phyloP scores from a whole-genome alignment of 768 basidiomycete genomes.

The Mycena filopes region DNA sequence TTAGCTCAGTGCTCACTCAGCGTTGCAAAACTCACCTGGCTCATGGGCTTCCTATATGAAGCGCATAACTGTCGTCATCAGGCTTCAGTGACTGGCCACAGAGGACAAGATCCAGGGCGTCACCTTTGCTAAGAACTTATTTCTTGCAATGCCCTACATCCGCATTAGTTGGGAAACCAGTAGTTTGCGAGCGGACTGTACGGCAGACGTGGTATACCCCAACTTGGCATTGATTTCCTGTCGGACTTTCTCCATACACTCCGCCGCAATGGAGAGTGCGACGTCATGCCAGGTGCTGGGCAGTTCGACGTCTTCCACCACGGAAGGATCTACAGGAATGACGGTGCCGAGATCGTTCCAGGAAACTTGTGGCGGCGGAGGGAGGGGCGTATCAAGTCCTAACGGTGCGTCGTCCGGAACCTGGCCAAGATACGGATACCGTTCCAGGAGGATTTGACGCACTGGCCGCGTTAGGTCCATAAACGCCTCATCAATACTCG shows the following conservation, averaged over 20 bases:
- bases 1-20: not conserved
- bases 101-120: slow-evolving; percentile 16
- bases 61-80: slow-evolving; percentile 83
- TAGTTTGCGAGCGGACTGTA: slow-evolving; percentile 48
- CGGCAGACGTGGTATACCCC: slow-evolving; percentile 95
- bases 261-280: slow-evolving; percentile 88
- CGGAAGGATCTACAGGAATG: slow-evolving; percentile 61
- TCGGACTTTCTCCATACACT: slow-evolving; percentile 82
- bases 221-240: slow-evolving; percentile 73
- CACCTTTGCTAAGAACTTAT: slow-evolving; percentile 96
- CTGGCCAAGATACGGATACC: slow-evolving; percentile 80
- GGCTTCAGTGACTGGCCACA: slow-evolving; percentile 14
- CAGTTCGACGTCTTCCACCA: slow-evolving; percentile 40
- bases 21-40: slow-evolving; percentile 65
- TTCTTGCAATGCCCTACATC: slow-evolving; percentile 84
- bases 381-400: slow-evolving; percentile 82
- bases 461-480: slow-evolving; percentile 89
- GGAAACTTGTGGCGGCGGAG: slow-evolving; percentile 70
- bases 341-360: slow-evolving; percentile 74
- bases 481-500: slow-evolving; percentile 97
- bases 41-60: slow-evolving; percentile 91
- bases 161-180: not conserved
- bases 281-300: slow-evolving; percentile 89
- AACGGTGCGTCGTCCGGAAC: slow-evolving; percentile 75
- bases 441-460: slow-evolving; percentile 76